Evolutionary conservation across 192 early-diverging fungal species (phyloP), one percentile per base, ranked within the genome.

Genomic region (Cetraspora pellucida): DNA sequence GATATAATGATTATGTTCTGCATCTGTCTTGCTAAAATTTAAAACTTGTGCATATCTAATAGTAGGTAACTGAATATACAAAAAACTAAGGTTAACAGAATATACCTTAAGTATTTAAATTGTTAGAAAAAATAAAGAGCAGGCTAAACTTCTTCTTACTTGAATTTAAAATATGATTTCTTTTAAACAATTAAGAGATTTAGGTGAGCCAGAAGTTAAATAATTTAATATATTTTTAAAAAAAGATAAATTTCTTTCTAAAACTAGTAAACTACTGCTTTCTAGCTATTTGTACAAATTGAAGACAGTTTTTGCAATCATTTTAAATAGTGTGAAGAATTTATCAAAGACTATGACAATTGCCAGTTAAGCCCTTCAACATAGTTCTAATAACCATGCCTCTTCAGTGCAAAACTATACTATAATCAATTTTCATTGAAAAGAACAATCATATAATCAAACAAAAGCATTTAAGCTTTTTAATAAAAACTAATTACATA

Each of bases 1-100:
- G 46, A 71, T 52, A 46, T 50, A 52, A 54, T 71, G 68, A 52
- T 71, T 52, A 71, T 71, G 68, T 47, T 46, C 21, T 71, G 68
- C 23, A 71, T 71, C 1, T 10, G 68, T 10, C 68, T 47, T 2
- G 68, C 47, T 50, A 47, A 71, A 71, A 1, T 71, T 71, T 52
- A 2, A 27, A 52, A 10, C 23, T 52, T 71, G 21, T 14, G 21
- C 21, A 71, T 71, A 44, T 2, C 68, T 28, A 28, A 71, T 23
- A 47, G 30, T 10, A 45, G 68, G 68, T 52, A 23, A 46, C 68
- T 13, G 46, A 16, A 4, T 71, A 71, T 50, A 47, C 21, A 3
- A 71, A 71, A 30, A 27, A 49, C 47, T 19, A 0, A 6, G 47
- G 68, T 23, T 21, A 71, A 21, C 9, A 27, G 23, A 21, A 71